Conservation (phyloP, 2,329 filamentous ascomycete genomes). For the Didymosphaeria variabile region DNA sequence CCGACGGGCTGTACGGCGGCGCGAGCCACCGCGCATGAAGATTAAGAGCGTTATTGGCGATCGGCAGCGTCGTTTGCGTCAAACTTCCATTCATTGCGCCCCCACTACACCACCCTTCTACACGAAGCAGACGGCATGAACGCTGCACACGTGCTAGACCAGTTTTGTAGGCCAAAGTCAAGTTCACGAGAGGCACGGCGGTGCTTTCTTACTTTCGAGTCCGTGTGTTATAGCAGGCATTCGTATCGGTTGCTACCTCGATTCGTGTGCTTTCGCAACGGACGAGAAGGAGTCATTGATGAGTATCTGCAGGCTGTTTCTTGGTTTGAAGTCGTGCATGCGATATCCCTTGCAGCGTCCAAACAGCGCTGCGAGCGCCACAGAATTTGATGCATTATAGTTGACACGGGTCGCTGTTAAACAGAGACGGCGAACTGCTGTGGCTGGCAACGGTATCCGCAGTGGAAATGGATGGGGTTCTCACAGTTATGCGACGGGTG, state of each 20-base stretch:
- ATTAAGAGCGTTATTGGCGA: neutral
- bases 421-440: conserved; percentile 6
- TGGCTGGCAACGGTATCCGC: conserved; percentile 1
- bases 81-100: conserved; percentile 1
- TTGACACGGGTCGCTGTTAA: conserved; percentile 10
- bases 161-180: neutral
- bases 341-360: neutral
- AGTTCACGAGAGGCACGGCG: neutral
- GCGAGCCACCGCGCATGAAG: neutral
- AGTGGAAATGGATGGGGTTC: conserved; percentile 2
- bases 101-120: neutral
- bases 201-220: no score
- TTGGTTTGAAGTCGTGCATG: neutral
- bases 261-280: neutral
- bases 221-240: neutral
- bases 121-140: conserved; percentile 3
- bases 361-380: neutral
- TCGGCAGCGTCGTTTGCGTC: neutral
- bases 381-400: conserved; percentile 8
- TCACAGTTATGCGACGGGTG: conserved; percentile 38
- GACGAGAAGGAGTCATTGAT: neutral
- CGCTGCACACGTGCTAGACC: conserved; percentile 13
- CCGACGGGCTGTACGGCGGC: neutral
- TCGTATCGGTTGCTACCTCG: neutral
- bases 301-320: neutral